Base-by-base conservation (phyloP, 2,329 filamentous ascomycete species). In the Trichophyton mentagrophytes region DNA sequence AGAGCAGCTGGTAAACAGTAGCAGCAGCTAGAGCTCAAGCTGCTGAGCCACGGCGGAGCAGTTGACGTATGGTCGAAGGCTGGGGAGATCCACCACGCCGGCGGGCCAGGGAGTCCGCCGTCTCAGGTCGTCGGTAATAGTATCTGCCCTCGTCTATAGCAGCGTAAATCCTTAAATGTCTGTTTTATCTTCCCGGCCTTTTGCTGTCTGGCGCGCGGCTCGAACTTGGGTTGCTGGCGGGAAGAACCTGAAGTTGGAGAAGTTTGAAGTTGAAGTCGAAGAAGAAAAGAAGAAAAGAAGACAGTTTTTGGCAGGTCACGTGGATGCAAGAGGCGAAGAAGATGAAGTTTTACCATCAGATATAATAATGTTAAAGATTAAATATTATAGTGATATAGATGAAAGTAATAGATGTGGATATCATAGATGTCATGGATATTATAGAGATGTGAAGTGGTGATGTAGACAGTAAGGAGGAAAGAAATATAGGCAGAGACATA, bases 181-280 rank as follows among this genome's bases (percentile, higher is more conserved):
- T 9, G 33, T 38, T 9, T 38, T 38, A 4, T 38, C 33, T 9
- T 9, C 27, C 3, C 9, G 33, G 33, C 33, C 33, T 38, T 9
- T 8, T 38, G 33, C 11, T 9, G 9, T 9, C 33, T 38, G 33
- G 33, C 33, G 13, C 33, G 33, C 8, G 33, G 8, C 33, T 38
- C 33, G 33, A 38, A 38, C 33, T 38, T 38, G 33, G 33, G 33
- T 38, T 38, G 33, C 33, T 38, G 9, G 17, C 22, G 46, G 61
- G 20, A 22, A 38, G 3, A 64, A 62, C 22, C 46, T 66, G 56
- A 59, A 65, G 57, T 30, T 30, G 27, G 65, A 65, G 59, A 61
- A 60, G 40, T 65, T 65, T 57, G 51, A 65, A 36, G 63, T 65
- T 17, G 58, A 64, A 25, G 65, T 11, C 8, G 33, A 38, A 38